Base-by-base conservation (phyloP, 2,329 filamentous ascomycete genomes). In the Phialocephala sp. region DNA sequence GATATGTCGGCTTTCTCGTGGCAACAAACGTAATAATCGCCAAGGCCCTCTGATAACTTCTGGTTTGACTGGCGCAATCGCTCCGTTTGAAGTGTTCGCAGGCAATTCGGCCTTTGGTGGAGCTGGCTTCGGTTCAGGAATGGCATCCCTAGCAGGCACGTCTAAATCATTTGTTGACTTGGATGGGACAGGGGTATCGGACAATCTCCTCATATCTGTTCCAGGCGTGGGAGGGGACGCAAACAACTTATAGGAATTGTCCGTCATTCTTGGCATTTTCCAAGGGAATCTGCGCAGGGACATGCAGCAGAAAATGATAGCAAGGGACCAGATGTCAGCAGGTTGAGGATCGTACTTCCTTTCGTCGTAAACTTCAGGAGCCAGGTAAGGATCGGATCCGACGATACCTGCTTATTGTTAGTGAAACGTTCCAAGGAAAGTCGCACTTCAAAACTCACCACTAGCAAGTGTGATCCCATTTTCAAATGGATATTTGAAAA, bases 241-340 rank as follows among this genome's bases (percentile, higher is more conserved):
- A 76, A 99, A 99, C 1, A 99, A 85, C 74, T 94, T 94, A 80
- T 92, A 99, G 0, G 93, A 97, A 77, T 97, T 98, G 77, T 99
- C 95, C 3, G 92, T 92, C 77, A 93, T 82, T 47, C 94, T 88
- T 4, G 95, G 95, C 41, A 96, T 89, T 80, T 99, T 99, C 95
- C 95, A 99, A 0, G 95, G 95, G 76, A 99, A 99, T 41, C 95
- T 85, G 24, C 95, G 87, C 50, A 99, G 83, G 5, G 93, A 95
- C 95, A 99, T 99, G 82, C 95, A 99, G 79, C 95, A 98, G 80
- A 94, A 99, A 63, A 99, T 98, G 72, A 99, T 99, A 20, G 94
- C 95, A 66, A 99, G 83, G 12, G 95, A 99, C 95, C 95, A 99
- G 66, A 99, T 93, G 79, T 99, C 95, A 0, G 94, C 92, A 8